Evolutionary conservation across 768 basidiomycete genomes (phyloP).

Genomic region (Dioszegia hungarica): DNA sequence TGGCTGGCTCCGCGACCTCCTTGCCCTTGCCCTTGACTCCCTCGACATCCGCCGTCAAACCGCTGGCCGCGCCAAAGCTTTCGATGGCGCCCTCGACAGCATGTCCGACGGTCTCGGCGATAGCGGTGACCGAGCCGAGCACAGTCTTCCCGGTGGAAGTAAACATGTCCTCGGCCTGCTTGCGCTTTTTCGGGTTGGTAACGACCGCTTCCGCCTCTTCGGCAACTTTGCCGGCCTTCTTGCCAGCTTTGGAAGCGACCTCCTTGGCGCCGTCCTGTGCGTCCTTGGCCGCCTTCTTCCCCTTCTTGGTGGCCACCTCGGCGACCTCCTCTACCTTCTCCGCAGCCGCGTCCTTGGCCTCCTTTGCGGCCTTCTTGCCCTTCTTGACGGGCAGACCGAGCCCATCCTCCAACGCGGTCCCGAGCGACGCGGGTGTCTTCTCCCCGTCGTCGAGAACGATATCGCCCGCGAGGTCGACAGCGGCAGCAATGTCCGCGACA

Average conservation of each 20-base stretch:
- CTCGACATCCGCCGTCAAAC: slow-evolving; percentile 17
- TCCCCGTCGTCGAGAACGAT: slow-evolving; percentile 29
- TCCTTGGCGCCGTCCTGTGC: slow-evolving; percentile 7
- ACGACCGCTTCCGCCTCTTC: slow-evolving; percentile 22
- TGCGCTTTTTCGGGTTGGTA: slow-evolving; percentile 39
- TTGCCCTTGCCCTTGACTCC: slow-evolving; percentile 22
- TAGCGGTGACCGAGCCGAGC: slow-evolving; percentile 18
- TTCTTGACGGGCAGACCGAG: slow-evolving; percentile 22
- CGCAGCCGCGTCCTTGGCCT: slow-evolving; percentile 12
- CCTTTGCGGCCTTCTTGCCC: slow-evolving; percentile 21
- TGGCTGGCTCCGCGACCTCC: slow-evolving; percentile 13
- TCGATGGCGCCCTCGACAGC: slow-evolving; percentile 21
- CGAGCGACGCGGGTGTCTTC: slow-evolving; percentile 20
- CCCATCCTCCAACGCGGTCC: slow-evolving; percentile 20
- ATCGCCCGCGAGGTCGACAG: slow-evolving; percentile 30
- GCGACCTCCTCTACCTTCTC: slow-evolving; percentile 25
- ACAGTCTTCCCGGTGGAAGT: slow-evolving; percentile 27
- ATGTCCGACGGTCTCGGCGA: slow-evolving; percentile 25
- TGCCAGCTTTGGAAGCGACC: slow-evolving; percentile 8
- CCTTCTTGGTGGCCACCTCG: slow-evolving; percentile 21
- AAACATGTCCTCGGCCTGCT: slow-evolving; percentile 41
- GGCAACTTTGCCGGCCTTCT: slow-evolving; percentile 17
- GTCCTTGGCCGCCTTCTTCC: slow-evolving; percentile 17
- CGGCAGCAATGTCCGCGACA: slow-evolving; percentile 15
- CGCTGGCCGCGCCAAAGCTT: slow-evolving; percentile 30